These are phyloP conservation scores for Drechslerella dactyloides DNA, from an alignment of 2,329 filamentous ascomycete species.

Conservation along the genomic window DNA sequence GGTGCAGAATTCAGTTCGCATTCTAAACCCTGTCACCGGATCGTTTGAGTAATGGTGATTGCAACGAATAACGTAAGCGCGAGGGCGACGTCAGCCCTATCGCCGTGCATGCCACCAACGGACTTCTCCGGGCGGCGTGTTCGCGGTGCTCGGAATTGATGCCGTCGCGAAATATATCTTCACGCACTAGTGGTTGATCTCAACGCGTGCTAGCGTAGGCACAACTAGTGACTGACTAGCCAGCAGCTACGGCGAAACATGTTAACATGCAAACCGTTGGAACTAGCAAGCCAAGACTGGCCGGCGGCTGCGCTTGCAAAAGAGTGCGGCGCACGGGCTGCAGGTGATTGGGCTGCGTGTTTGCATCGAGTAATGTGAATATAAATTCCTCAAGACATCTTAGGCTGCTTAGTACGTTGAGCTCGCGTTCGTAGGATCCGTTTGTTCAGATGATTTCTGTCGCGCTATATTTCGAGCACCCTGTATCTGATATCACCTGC, in stretches of 20 bases:
- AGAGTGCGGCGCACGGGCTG: conserved; percentile 28
- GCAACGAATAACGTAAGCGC: neutral
- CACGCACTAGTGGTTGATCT: no score
- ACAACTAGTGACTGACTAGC: no score
- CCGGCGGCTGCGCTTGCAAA: conserved; percentile 1
- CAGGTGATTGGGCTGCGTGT: conserved; percentile 40
- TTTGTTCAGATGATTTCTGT: no score
- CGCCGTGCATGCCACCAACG: conserved; percentile 12
- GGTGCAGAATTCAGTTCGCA: neutral
- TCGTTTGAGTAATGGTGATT: neutral
- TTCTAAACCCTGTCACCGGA: neutral
- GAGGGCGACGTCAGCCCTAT: conserved; percentile 30
- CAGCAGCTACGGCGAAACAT: no score
- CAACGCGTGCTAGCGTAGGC: no score
- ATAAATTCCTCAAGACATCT: neutral
- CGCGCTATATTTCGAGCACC: no score
- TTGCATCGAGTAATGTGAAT: conserved; percentile 42
- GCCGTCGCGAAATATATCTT: no score
- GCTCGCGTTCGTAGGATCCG: no score
- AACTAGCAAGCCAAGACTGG: neutral
- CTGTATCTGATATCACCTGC: neutral
- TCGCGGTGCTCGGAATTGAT: no score
- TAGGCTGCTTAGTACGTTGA: no score
- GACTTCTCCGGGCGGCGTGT: conserved; percentile 44
- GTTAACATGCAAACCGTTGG: no score